These are phyloP conservation scores for Teunomyces lycoperdinae DNA, from an alignment of 805 yeast genomes.

Conservation along the genomic window DNA sequence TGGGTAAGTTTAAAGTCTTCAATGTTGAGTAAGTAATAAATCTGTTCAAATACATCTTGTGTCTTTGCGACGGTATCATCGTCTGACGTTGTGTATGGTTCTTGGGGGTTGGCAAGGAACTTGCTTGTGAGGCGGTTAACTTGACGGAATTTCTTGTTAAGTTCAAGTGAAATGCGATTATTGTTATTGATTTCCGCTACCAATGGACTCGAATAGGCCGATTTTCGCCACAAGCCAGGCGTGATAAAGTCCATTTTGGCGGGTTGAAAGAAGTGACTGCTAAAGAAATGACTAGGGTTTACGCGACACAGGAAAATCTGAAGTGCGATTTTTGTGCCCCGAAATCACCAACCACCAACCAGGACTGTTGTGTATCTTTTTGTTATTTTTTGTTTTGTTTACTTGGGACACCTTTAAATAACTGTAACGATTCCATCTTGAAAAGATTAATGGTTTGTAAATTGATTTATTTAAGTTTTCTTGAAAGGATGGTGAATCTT, in stretches of 20 bases:
- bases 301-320: not conserved
- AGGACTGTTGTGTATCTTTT: no score
- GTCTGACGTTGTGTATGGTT: slow-evolving; percentile 3
- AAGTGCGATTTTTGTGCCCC: not conserved
- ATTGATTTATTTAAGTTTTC: no score
- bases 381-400: no score
- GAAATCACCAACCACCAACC: no score
- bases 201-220: slow-evolving; percentile 10
- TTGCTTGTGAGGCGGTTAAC: slow-evolving; percentile 21
- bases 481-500: no score
- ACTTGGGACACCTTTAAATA: no score
- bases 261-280: not conserved
- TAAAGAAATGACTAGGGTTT: not conserved
- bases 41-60: slow-evolving; percentile 21
- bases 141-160: slow-evolving; percentile 19
- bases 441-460: no score
- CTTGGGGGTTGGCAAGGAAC: slow-evolving; percentile 19
- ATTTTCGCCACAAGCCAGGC: slow-evolving; percentile 16
- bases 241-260: slow-evolving; percentile 19
- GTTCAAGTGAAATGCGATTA: slow-evolving; percentile 28
- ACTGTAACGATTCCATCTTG: no score
- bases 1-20: slow-evolving; percentile 15
- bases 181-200: slow-evolving; percentile 21
- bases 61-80: not conserved
- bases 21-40: slow-evolving; percentile 19